phyloP scores from a whole-genome alignment of 1,284 basidiomycete genomes.

The Ustilago esculenta region DNA sequence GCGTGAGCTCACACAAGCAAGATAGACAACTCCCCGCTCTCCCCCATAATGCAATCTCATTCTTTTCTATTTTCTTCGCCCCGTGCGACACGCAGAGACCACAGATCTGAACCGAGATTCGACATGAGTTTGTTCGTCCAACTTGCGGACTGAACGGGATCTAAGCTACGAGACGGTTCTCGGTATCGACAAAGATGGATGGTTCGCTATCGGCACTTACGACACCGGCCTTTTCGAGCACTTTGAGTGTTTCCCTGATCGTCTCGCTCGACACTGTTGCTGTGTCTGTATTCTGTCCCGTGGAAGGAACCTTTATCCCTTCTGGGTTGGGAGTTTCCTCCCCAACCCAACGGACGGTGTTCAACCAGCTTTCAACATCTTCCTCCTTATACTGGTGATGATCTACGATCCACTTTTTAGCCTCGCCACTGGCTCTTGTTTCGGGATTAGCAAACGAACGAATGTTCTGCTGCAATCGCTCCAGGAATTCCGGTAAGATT shows the following conservation, averaged over 20 bases:
- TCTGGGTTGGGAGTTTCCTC: conserved; percentile 48
- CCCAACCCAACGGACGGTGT: conserved; percentile 59
- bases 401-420: conserved; percentile 40
- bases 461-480: conserved; percentile 43
- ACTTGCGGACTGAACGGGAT: too few species aligned
- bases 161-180: conserved; percentile 31
- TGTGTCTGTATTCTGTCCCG: conserved; percentile 47
- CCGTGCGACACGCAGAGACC: too few species aligned
- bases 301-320: conserved; percentile 9
- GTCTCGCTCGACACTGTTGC: conserved; percentile 38
- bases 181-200: conserved; percentile 14
- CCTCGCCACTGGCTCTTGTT: conserved; percentile 14
- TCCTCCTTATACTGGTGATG: conserved; percentile 72
- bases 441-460: conserved; percentile 49
- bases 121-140: not conserved
- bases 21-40: too few species aligned
- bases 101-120: not conserved
- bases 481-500: conserved; percentile 44
- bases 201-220: conserved; percentile 20
- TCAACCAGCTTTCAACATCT: conserved; percentile 75
- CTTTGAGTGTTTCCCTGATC: conserved; percentile 42
- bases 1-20: conserved; percentile 39
- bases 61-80: too few species aligned
- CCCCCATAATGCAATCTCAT: too few species aligned
- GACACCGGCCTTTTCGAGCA: conserved; percentile 58